Percentiles rank a stretch among this genome's conserved stretches.
phyloP scores from a whole-genome alignment of 2,329 filamentous ascomycete genomes.

The Taxawa tesnikishii region DNA sequence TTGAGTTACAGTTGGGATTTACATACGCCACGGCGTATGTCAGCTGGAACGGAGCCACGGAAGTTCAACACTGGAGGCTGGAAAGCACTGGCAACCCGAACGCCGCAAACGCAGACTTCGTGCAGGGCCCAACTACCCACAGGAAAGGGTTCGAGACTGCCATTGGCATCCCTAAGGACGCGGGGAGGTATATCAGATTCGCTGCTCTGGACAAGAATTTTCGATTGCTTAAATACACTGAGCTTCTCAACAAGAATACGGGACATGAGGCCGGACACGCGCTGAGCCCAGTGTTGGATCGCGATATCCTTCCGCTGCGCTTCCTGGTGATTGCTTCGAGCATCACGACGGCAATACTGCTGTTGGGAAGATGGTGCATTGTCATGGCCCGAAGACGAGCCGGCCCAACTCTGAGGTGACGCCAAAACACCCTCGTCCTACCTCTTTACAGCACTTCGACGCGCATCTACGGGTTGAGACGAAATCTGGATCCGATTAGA shows the following conservation, averaged over 20 bases:
- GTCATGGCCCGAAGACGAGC: too few species aligned
- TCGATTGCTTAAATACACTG: slow-evolving; percentile 12
- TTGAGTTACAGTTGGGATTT: slow-evolving; percentile 22
- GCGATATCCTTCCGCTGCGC: too few species aligned
- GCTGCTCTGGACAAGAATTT: slow-evolving; percentile 13
- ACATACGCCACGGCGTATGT: slow-evolving; percentile 6
- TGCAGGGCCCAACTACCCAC: slow-evolving; percentile 11
- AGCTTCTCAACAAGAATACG: slow-evolving; percentile 4
- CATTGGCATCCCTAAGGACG: slow-evolving; percentile 4
- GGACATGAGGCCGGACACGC: too few species aligned
- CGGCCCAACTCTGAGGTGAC: too few species aligned
- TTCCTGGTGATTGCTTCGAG: too few species aligned
- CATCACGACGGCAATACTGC: too few species aligned
- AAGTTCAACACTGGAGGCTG: slow-evolving; percentile 8
- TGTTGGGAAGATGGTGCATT: too few species aligned
- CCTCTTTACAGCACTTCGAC: too few species aligned
- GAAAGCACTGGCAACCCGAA: slow-evolving; percentile 1
- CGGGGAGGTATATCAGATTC: slow-evolving; percentile 3
- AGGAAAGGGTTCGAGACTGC: slow-evolving; percentile 11
- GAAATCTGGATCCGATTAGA: too few species aligned
- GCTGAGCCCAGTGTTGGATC: too few species aligned
- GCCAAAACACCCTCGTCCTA: too few species aligned
- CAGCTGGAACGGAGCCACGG: slow-evolving; percentile 10
- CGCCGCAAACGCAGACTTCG: neutral
- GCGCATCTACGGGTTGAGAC: too few species aligned